Evolutionary conservation across 805 yeast species (phyloP).

Genomic region (Saccharomycopsis selenospora): DNA sequence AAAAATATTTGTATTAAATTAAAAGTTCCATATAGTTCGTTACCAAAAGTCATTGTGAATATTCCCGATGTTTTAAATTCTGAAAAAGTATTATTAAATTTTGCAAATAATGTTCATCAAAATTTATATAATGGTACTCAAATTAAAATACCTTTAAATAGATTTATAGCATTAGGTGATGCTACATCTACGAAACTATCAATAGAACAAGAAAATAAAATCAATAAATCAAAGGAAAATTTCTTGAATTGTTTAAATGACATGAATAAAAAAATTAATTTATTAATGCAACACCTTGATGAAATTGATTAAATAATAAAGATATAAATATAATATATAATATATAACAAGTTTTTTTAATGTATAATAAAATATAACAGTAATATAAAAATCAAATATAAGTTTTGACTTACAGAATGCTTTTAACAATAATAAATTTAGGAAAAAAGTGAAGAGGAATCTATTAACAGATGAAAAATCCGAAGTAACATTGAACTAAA

Average conservation of each 20-base stretch:
- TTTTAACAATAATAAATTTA: no score
- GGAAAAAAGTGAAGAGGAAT: no score
- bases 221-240: constrained; percentile 8
- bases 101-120: constrained; percentile 16
- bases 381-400: no score
- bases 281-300: constrained; percentile 3
- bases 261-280: constrained; percentile 13
- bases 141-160: constrained; percentile 6
- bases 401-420: no score
- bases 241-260: constrained; percentile 13
- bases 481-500: no score
- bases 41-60: constrained; percentile 7
- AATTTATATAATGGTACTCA: constrained; percentile 5
- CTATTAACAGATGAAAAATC: no score
- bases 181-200: neutral
- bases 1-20: constrained; percentile 17
- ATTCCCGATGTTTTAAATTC: constrained; percentile 18
- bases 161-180: neutral
- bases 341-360: no score
- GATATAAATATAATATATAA: no score
- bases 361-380: no score
- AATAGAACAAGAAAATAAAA: neutral
- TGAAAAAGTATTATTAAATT: constrained; percentile 14
- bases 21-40: constrained; percentile 4
- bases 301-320: neutral